Evolutionary conservation across 345 rosid species (phyloP).

Genomic region (Noccaea bulbosa): DNA sequence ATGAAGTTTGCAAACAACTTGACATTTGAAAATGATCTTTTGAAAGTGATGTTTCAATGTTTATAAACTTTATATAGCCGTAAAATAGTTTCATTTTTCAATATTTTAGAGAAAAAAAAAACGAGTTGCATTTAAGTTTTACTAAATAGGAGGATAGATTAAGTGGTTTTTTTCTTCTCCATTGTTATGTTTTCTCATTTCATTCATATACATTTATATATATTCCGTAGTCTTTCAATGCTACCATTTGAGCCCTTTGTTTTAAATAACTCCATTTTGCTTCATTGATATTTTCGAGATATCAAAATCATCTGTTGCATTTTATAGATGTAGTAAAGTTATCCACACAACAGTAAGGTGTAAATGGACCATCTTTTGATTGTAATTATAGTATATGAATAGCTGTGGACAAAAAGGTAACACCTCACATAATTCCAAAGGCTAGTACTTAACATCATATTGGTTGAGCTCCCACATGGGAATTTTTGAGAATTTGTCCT

Average conservation of each 20-base stretch:
- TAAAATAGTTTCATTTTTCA: background rate
- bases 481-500: background rate
- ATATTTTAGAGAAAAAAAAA: background rate
- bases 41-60: constrained; percentile 34
- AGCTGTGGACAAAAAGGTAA: constrained; percentile 34
- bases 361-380: constrained; percentile 20
- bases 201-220: background rate
- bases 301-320: constrained; percentile 3
- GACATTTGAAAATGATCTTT: constrained; percentile 29
- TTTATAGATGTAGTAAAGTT: background rate
- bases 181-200: background rate
- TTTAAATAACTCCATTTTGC: background rate
- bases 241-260: background rate
- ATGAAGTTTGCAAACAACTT: constrained; percentile 31
- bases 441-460: constrained; percentile 28
- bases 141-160: background rate
- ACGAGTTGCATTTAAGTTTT: background rate
- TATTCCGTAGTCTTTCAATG: too few species aligned
- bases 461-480: constrained; percentile 43
- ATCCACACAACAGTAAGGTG: constrained; percentile 14
- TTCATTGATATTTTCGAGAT: background rate
- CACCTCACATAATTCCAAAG: constrained; percentile 27
- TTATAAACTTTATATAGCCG: constrained; percentile 6
- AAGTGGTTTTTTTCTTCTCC: background rate
- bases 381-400: background rate